These are phyloP conservation scores for Nicotiana benthamiana DNA, from an alignment of 257 asterid genomes.

Conservation along the genomic window DNA sequence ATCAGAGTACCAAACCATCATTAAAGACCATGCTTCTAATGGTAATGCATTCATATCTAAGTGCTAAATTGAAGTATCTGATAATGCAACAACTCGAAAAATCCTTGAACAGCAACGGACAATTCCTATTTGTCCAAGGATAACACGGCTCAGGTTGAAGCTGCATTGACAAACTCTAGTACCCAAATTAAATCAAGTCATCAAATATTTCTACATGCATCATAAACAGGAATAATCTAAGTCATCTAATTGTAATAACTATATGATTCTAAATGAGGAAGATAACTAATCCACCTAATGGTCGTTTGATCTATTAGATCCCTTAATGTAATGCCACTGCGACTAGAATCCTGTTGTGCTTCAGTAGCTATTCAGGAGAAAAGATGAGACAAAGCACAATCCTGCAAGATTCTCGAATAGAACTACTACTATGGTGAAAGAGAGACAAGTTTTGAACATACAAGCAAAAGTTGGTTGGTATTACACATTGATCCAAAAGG, in stretches of 20 bases:
- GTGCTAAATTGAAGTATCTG: neutral
- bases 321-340: neutral
- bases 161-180: neutral
- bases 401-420: neutral
- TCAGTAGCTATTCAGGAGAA: constrained; percentile 1
- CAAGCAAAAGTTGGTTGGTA: neutral
- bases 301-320: neutral
- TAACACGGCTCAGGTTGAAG: neutral
- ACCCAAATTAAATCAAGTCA: neutral
- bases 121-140: neutral
- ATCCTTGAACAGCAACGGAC: neutral
- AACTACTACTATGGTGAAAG: neutral
- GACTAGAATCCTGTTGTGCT: neutral
- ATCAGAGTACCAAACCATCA: neutral
- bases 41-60: neutral
- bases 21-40: neutral
- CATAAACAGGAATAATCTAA: neutral
- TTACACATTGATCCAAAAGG: constrained; percentile 9
- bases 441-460: neutral
- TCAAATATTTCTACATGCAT: neutral
- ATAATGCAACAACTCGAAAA: neutral
- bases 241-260: neutral
- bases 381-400: neutral
- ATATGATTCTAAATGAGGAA: neutral
- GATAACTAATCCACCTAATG: neutral